Base-by-base conservation (phyloP, 73 alveolate species). In the Paramecium tetraurelia region DNA sequence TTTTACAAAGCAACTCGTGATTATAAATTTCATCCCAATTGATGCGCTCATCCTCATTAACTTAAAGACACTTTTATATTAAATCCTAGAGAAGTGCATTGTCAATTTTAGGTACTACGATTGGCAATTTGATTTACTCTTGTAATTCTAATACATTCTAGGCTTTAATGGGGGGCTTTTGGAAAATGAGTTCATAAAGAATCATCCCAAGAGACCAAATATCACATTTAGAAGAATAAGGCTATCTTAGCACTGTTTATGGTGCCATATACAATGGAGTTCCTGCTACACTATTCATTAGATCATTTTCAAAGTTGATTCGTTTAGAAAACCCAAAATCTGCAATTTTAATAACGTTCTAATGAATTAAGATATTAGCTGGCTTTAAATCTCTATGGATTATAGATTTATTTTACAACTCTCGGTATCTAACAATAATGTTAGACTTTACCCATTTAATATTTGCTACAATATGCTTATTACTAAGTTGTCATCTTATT, bases 341-440 rank as follows among this genome's bases (percentile, higher is more conserved):
- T 86, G 93, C 93, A 18, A 86, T 59, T 86, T 86, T 86, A 9
- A 86, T 80, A 14, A 40, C 33, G 10, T 80, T 80, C 71, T 86
- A 35, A 59, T 86, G 84, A 29, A 86, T n/a, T 21, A 86, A 68
- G 20, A 86, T 86, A 86, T 86, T 86, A 11, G 93, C 93, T 40
- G 93, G 93, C 59, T 86, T 86, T 38, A 86, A 22, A 86, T 86
- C 93, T 63, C 93, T 86, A 63, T 86, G 93, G 29, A 77, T 77
- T 20, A 86, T 86, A 29, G 48, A 63, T 22, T 86, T 86, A 35
- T 40, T 58, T 35, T 86, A 72, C 31, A 86, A 80, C 35, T 63
- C 93, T 41, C 59, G 58, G n/a, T 75, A 75, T 75, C 87, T 75
- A 75, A 29, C 36, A 4, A 38, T 35, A 21, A 75, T 75, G 59